Conservation (phyloP, 2,329 filamentous ascomycete genomes). For the Cladophialophora exuberans region DNA sequence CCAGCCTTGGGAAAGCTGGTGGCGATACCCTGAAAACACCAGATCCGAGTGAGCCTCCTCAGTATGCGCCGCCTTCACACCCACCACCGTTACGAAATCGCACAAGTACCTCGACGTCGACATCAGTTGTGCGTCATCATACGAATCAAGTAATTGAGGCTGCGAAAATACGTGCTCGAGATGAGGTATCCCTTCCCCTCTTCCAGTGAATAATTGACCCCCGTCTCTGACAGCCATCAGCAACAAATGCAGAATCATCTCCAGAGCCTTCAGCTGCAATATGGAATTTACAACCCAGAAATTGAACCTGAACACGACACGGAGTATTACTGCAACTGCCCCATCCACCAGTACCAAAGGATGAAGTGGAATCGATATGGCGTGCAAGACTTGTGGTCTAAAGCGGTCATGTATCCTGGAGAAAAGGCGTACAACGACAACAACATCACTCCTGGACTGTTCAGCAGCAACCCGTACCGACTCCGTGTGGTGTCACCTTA, state of each 20-base stretch:
- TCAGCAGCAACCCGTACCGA: conserved; percentile 43
- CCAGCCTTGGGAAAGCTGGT: background rate
- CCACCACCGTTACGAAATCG: conserved; percentile 14
- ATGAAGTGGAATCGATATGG: conserved; percentile 42
- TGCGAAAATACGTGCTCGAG: conserved; percentile 41
- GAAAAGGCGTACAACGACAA: conserved; percentile 39
- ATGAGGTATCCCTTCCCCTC: conserved; percentile 39
- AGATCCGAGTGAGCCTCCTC: conserved; percentile 9
- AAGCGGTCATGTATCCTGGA: conserved; percentile 52
- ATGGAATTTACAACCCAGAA: conserved; percentile 50
- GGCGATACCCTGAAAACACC: background rate
- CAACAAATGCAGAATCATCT: conserved; percentile 50
- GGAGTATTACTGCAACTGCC: conserved; percentile 45
- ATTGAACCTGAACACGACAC: conserved; percentile 53
- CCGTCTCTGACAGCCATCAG: too few relatives aligned
- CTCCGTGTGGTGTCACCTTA: conserved; percentile 41
- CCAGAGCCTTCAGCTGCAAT: conserved; percentile 44
- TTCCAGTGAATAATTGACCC: background rate
- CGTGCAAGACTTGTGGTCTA: conserved; percentile 48
- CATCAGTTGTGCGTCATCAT: conserved; percentile 35
- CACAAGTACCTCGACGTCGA: background rate
- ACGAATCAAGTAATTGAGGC: conserved; percentile 47
- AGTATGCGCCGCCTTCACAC: conserved; percentile 22
- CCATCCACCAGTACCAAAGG: conserved; percentile 45
- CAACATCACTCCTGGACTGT: conserved; percentile 22